Evolutionary conservation across 345 rosid species (phyloP), one percentile per base, ranked within the genome.

Genomic region (Populus deltoides): DNA sequence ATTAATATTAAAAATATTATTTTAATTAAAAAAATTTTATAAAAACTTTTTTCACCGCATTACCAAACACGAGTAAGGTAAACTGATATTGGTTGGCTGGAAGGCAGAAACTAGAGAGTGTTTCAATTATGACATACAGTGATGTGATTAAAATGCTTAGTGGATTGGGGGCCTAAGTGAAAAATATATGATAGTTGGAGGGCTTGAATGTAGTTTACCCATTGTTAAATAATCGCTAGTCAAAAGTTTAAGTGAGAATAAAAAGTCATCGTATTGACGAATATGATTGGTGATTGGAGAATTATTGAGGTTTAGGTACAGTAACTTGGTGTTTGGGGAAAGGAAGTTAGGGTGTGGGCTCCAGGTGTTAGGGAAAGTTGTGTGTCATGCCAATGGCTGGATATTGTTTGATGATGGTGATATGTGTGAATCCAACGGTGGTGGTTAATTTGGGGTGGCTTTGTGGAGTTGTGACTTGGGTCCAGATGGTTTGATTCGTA

Each of bases 1-100:
- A 1, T 3, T 41, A 41, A 41, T 0, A 3, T 41, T 0, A 41
- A 41, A 41, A 2, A 39, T 0, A 39, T 9, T 0, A 39, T 39
- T 39, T 39, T 10, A 11, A 9, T 31, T 31, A 0, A 10, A 38
- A 38, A 38, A 38, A 41, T 9, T 8, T 0, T 41, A 0, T 8
- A 39, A 39, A 1, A 41, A 2, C 0, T 41, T 41, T 1, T 41
- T 41, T 0, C 9, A 9, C 45, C 12, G 0, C 45, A 2, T 41
- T 0, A 8, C 45, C 45, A 41, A 9, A 41, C 45, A 41, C 0
- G 0, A 3, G 1, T 9, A 10, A 2, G 13, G 10, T 9, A 9
- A 41, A 3, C 45, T 41, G 45, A 2, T 41, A 9, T 41, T 55
- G 61, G 3, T 55, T 7, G 61, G 25, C 61, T 2, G 2, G 61